phyloP scores from a whole-genome alignment of 2,329 filamentous ascomycete genomes.

The Hypoxylon sp. region DNA sequence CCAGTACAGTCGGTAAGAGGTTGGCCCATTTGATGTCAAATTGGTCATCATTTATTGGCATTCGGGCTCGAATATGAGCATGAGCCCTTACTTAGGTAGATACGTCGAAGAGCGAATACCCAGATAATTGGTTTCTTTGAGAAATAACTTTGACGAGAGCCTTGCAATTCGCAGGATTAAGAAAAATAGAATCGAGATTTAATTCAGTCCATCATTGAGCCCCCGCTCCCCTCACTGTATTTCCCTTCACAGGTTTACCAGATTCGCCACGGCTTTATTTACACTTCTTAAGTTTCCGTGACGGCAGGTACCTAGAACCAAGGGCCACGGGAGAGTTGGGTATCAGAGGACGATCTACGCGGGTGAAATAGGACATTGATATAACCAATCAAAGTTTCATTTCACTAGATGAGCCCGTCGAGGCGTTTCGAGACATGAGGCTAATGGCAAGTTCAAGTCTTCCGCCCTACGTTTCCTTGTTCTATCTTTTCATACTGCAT shows the following conservation, averaged over 20 bases:
- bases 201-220: not conserved
- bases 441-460: not conserved
- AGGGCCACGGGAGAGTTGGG: not conserved
- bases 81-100: conserved; percentile 22
- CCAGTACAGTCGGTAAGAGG: not conserved
- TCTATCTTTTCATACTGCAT: not conserved
- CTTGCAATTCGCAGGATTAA: not conserved
- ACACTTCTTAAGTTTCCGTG: not conserved
- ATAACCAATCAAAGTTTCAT: not conserved
- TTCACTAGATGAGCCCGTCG: not conserved
- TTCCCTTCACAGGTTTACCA: not conserved
- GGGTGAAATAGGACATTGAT: not conserved
- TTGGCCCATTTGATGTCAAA: not conserved
- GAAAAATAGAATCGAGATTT: not conserved
- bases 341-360: not conserved
- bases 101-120: conserved; percentile 20
- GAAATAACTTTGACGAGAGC: not conserved
- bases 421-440: not conserved
- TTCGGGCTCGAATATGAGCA: conserved; percentile 13
- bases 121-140: conserved; percentile 17
- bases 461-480: not conserved
- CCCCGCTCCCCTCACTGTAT: too few species aligned
- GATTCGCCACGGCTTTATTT: not conserved
- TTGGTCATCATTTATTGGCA: conserved; percentile 11
- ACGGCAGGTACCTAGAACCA: not conserved